Base-by-base conservation (phyloP, 2,329 filamentous ascomycete species). In the Pseudohalonectria lignicola region DNA sequence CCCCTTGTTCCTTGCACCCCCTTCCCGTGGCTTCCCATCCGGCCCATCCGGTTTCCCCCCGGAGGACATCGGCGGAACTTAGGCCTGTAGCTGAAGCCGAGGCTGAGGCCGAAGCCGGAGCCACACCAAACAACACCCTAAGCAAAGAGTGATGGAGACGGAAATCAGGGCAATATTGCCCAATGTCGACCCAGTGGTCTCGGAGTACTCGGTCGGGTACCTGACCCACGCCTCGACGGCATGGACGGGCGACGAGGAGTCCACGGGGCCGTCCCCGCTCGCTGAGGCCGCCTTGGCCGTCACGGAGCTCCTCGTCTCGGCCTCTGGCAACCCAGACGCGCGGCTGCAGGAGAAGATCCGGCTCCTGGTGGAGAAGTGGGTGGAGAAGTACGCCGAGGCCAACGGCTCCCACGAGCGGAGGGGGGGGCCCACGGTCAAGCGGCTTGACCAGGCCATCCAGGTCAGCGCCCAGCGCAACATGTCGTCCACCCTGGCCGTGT, bases 401-500 rank as follows among this genome's bases (percentile, higher is more conserved):
- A 82, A 86, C 64, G 84, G 79, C 40, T 71, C 77, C 35, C 43
- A 36, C 41, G 76, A 86, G 59, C 70, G 71, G 37, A 78, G 81
- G 53, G 76, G 81, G 49, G 84, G 84, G 9, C 82, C 86, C 16
- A 75, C 77, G 7, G 85, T 90, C 42, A 86, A 72, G 61, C 83
- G 86, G 52, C 76, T 98, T 16, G 92, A 96, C 53, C 88, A 96
- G 61, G 85, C 88, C 43, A 86, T 95, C 60, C 86, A 95, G 62
- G 90, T 98, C 52, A 86, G 86, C 57, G 80, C 88, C 19, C 86
- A 94, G 64, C 76, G 86, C 47, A 95, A 94, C 62, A 90, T 98
- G 65, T 98, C 92, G 23, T 94, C 92, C 5, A 98, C 92, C 3
- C 64, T 98, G 48, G 90, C 87, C 17, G 78, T 98, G 36, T 77